phyloP scores from a whole-genome alignment of 225 moss, liverwort and hornwort species.

The Polytrichum formosum region DNA sequence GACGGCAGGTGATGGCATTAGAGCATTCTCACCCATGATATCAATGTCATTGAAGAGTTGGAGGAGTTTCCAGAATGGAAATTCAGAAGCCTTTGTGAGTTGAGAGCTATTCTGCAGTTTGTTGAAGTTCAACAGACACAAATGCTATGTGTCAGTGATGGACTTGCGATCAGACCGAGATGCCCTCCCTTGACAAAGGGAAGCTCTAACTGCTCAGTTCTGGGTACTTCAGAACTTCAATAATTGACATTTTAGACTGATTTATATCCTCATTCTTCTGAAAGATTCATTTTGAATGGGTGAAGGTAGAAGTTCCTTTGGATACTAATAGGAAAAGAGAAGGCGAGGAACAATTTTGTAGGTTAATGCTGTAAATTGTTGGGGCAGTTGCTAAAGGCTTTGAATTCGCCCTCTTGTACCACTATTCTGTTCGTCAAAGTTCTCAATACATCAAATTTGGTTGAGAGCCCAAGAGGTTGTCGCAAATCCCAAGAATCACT shows the following conservation, averaged over 20 bases:
- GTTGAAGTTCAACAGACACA: not conserved
- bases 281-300: not conserved
- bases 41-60: slow-evolving; percentile 6
- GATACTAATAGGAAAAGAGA: not conserved
- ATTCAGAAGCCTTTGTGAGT: not conserved
- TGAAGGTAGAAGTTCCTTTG: slow-evolving; percentile 5
- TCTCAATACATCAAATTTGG: too few relatives aligned
- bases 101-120: not conserved
- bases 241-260: not conserved
- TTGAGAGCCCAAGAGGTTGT: too few relatives aligned
- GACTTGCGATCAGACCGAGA: not conserved
- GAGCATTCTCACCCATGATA: slow-evolving; percentile 32
- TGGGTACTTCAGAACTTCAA: not conserved
- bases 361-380: slow-evolving; percentile 16
- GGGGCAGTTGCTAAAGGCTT: not conserved
- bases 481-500: too few relatives aligned
- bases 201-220: slow-evolving; percentile 4
- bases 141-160: not conserved
- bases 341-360: slow-evolving; percentile 13
- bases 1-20: slow-evolving; percentile 29
- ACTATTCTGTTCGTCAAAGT: not conserved
- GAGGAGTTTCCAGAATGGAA: not conserved
- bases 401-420: not conserved
- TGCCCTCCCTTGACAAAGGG: not conserved
- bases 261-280: too few relatives aligned